Conservation (phyloP, 2,329 filamentous ascomycete species). For the Monosporascus sp. region DNA sequence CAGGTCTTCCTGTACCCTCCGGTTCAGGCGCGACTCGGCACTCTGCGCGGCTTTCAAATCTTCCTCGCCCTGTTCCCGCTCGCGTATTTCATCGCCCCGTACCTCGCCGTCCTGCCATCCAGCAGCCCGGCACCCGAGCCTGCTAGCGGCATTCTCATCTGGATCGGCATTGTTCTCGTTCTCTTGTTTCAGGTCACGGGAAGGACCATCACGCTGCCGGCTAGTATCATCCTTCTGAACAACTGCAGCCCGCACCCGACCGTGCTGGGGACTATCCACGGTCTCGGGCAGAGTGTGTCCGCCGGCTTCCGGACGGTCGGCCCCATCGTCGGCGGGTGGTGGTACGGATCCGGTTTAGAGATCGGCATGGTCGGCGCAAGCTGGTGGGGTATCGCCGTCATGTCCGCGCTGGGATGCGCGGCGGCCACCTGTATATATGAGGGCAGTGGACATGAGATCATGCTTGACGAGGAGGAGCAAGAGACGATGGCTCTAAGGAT, state of each 20-base stretch:
- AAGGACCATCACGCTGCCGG: conserved; percentile 61
- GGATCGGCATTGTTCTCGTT: conserved; percentile 56
- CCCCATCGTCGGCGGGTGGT: conserved; percentile 44
- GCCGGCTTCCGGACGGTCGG: conserved; percentile 45
- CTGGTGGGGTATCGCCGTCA: conserved; percentile 43
- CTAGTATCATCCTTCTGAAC: conserved; percentile 55
- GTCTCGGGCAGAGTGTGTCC: conserved; percentile 46
- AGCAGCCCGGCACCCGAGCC: conserved; percentile 35
- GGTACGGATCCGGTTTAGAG: conserved; percentile 41
- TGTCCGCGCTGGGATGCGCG: conserved; percentile 52
- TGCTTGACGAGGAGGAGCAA: conserved; percentile 34
- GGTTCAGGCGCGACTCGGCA: conserved; percentile 59
- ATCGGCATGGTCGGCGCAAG: conserved; percentile 40
- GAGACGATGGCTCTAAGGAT: conserved; percentile 3
- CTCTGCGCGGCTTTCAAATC: conserved; percentile 59
- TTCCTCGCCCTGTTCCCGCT: conserved; percentile 63
- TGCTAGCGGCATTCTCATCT: conserved; percentile 47
- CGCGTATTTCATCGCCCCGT: conserved; percentile 63
- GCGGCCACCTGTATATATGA: conserved; percentile 59
- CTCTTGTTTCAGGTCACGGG: conserved; percentile 66
- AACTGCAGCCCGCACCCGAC: conserved; percentile 56
- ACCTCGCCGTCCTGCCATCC: conserved; percentile 58
- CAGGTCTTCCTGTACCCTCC: conserved; percentile 65
- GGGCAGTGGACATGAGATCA: conserved; percentile 57
- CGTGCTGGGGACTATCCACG: conserved; percentile 53